phyloP scores from a whole-genome alignment of 768 basidiomycete genomes.

The Serpula lacrymans region DNA sequence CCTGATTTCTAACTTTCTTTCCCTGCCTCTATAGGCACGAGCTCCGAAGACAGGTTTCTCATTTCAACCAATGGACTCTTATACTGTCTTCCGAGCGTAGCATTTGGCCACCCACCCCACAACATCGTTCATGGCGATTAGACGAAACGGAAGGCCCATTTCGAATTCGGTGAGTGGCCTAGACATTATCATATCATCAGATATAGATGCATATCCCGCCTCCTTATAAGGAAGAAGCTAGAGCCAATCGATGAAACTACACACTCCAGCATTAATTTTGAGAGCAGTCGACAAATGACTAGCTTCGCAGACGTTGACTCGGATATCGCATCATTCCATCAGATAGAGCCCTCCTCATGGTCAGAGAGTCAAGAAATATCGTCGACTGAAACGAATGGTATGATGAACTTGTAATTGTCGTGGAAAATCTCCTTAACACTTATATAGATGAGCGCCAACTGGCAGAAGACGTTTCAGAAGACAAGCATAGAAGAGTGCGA shows the following conservation, averaged over 20 bases:
- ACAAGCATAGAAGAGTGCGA: slow-evolving; percentile 83
- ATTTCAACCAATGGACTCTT: slow-evolving; percentile 57
- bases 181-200: not conserved
- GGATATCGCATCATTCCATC: slow-evolving; percentile 46
- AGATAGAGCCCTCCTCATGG: slow-evolving; percentile 70
- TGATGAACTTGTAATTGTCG: slow-evolving; percentile 7
- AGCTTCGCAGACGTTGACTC: slow-evolving; percentile 48
- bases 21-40: slow-evolving; percentile 56
- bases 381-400: slow-evolving; percentile 61
- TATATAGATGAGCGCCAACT: slow-evolving; percentile 47
- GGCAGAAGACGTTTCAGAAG: slow-evolving; percentile 77
- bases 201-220: slow-evolving; percentile 5
- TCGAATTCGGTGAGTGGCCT: slow-evolving; percentile 62
- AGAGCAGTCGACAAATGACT: slow-evolving; percentile 41
- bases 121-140: slow-evolving; percentile 61
- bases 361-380: slow-evolving; percentile 69
- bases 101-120: slow-evolving; percentile 65
- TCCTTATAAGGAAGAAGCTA: slow-evolving; percentile 61
- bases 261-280: slow-evolving; percentile 30
- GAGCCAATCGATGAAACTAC: slow-evolving; percentile 54
- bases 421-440: not conserved
- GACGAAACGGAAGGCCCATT: slow-evolving; percentile 93
- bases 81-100: slow-evolving; percentile 74
- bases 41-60: slow-evolving; percentile 63
- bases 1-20: not conserved